Percentiles rank a stretch among this genome's conserved stretches.
Conservation (phyloP, 495 filamentous ascomycete species). For the Xylaria venustula region DNA sequence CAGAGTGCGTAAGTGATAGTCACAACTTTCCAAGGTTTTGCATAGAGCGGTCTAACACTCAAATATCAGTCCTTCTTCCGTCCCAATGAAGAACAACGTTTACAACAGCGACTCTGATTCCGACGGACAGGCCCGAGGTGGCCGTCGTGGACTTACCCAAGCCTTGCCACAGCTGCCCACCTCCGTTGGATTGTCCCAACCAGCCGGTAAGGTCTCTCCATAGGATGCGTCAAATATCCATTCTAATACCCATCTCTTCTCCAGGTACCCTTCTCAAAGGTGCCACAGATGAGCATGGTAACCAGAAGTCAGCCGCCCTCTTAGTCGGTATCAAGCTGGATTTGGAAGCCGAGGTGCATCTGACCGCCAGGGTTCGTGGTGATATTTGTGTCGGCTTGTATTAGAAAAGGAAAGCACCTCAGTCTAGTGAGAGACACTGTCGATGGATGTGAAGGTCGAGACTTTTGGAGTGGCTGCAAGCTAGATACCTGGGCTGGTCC, state of each 20-base stretch:
- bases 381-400: constrained; percentile 40
- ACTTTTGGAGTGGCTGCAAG: neutral
- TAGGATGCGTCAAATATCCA: neutral
- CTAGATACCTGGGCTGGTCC: constrained; percentile 6
- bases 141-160: constrained; percentile 23
- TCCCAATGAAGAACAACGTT: constrained; percentile 30
- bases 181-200: constrained; percentile 34
- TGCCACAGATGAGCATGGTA: constrained; percentile 41
- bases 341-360: constrained; percentile 45
- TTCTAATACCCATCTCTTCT: neutral
- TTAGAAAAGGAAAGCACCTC: constrained; percentile 9
- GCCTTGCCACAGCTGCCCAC: constrained; percentile 35
- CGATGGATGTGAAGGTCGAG: neutral
- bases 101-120: constrained; percentile 31
- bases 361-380: constrained; percentile 45
- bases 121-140: constrained; percentile 27
- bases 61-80: constrained; percentile 17
- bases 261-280: constrained; percentile 38
- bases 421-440: neutral
- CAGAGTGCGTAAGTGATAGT: constrained; percentile 23
- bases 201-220: constrained; percentile 32
- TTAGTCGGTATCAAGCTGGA: constrained; percentile 49
- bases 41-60: constrained; percentile 11
- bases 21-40: too few species aligned
- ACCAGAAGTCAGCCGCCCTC: constrained; percentile 41